Conservation (phyloP, 305 asterid genomes). For the Fraxinus xanthoxyloides region DNA sequence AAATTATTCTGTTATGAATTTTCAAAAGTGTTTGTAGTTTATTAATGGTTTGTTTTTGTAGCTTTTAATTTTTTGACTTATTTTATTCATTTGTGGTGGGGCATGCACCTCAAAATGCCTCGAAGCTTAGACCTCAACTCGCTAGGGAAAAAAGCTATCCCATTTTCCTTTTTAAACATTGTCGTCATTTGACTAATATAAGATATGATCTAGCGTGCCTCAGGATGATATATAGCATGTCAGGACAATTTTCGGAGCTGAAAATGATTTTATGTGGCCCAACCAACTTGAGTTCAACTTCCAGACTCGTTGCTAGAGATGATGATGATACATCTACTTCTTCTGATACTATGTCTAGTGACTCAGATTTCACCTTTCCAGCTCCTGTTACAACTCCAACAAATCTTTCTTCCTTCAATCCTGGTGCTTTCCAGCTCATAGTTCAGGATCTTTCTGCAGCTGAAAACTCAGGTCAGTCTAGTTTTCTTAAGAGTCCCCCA, state of each 20-base stretch:
- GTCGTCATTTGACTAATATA: constrained; percentile 65
- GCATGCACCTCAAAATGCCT: not conserved
- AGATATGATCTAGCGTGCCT: constrained; percentile 96
- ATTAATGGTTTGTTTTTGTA: not conserved
- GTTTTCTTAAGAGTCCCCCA: constrained; percentile 39
- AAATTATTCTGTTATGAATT: not conserved
- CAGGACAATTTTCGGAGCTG: constrained; percentile 98
- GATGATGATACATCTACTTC: constrained; percentile 63
- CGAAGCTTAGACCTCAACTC: not conserved
- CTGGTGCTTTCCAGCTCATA: constrained; percentile 84
- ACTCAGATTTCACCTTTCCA: constrained; percentile 90
- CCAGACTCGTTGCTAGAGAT: constrained; percentile 59
- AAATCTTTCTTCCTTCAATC: constrained; percentile 53
- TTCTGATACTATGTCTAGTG: constrained; percentile 73
- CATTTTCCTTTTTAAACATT: not conserved
- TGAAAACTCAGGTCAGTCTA: constrained; percentile 84
- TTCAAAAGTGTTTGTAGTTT: not conserved
- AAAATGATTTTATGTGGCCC: constrained; percentile 81
- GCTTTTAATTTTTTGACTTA: not conserved
- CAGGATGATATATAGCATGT: constrained; percentile 99
- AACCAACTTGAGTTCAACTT: constrained; percentile 66
- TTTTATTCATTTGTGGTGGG: not conserved
- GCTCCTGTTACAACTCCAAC: constrained; percentile 78
- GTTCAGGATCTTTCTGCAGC: constrained; percentile 93
- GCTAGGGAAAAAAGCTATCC: not conserved